Percentiles rank a stretch among this genome's conserved stretches.
phyloP scores from a whole-genome alignment of 2,329 filamentous ascomycete species.

The Talaromyces sp. region DNA sequence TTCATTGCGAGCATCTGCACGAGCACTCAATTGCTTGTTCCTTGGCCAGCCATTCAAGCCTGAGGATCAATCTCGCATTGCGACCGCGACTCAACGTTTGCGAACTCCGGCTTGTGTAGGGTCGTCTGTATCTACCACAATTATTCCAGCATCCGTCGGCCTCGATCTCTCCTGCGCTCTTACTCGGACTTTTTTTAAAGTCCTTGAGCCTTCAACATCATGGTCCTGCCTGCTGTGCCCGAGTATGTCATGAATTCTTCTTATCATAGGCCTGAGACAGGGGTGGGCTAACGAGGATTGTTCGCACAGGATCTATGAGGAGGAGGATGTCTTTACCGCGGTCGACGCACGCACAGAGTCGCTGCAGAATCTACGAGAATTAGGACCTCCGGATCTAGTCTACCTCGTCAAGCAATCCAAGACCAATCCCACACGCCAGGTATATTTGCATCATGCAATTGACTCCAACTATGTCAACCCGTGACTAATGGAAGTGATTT shows the following conservation, averaged over 20 bases:
- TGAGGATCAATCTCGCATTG: background rate
- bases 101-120: background rate
- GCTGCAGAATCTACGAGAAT: conserved; percentile 78
- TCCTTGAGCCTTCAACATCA: conserved; percentile 41
- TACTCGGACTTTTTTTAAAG: conserved; percentile 1
- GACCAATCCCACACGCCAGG: conserved; percentile 57
- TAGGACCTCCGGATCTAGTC: conserved; percentile 92
- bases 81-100: background rate
- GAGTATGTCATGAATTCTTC: conserved; percentile 55
- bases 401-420: conserved; percentile 79
- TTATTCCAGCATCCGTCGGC: background rate
- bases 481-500: background rate
- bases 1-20: background rate
- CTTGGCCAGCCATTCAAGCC: background rate
- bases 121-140: conserved; percentile 5
- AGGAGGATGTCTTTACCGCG: conserved; percentile 76
- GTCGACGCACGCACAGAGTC: conserved; percentile 91
- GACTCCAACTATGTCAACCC: conserved; percentile 1
- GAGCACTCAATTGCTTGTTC: background rate
- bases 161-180: background rate
- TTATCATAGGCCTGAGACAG: conserved; percentile 24
- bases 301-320: conserved; percentile 74
- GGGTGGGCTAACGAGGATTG: conserved; percentile 20
- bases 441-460: conserved; percentile 28
- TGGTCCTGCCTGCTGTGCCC: conserved; percentile 72